These are phyloP conservation scores for Bacidia gigantensis DNA, from an alignment of 495 filamentous ascomycete species.

Conservation along the genomic window DNA sequence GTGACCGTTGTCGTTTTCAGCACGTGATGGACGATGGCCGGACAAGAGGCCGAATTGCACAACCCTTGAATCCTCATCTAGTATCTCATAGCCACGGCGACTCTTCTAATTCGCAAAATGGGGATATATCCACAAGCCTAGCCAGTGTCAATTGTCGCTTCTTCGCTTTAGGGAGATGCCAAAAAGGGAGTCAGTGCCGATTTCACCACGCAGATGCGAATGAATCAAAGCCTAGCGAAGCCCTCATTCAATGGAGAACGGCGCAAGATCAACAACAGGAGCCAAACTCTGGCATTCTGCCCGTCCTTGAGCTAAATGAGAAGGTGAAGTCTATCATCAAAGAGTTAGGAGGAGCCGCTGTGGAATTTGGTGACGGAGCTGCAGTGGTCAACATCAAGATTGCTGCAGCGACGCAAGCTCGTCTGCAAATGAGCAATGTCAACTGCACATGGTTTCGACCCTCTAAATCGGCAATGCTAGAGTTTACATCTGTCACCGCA, in stretches of 20 bases:
- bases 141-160: conserved; percentile 4
- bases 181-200: conserved; percentile 6
- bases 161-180: conserved; percentile 1
- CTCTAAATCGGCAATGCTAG: conserved; percentile 10
- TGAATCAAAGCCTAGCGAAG: not conserved
- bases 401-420: not conserved
- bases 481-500: conserved; percentile 3
- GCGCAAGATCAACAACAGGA: not conserved
- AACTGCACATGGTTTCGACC: conserved; percentile 10
- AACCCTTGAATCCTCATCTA: not conserved
- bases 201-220: not conserved
- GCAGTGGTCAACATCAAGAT: conserved; percentile 2
- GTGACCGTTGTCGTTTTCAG: not conserved
- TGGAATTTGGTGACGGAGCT: conserved; percentile 8
- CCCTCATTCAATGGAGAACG: not conserved
- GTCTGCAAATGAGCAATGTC: conserved; percentile 8
- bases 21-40: not conserved
- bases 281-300: not conserved
- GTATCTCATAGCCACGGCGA: not conserved
- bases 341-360: conserved; percentile 5
- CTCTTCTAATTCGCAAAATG: too few species aligned
- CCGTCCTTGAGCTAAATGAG: not conserved
- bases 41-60: not conserved
- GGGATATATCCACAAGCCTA: not conserved
- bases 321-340: not conserved